Evolutionary conservation across 164 flowering plant species (phyloP).

Genomic region (Magnolia sinica): DNA sequence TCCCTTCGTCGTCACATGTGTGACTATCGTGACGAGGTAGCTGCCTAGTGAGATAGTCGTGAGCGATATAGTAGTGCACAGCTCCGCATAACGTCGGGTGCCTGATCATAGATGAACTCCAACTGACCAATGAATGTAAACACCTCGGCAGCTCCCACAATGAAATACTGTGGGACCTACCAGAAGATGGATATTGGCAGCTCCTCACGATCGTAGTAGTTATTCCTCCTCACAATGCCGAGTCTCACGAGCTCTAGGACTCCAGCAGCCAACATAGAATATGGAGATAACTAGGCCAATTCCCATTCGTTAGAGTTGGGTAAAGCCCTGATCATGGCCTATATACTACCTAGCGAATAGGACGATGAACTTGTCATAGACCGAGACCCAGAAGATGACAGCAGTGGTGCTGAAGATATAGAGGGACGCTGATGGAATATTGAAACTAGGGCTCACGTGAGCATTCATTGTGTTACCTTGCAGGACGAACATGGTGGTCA

Average conservation of each 20-base stretch:
- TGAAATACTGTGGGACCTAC: conserved; percentile 51
- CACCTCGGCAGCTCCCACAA: conserved; percentile 49
- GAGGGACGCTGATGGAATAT: conserved; percentile 42
- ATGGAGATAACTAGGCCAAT: conserved; percentile 38
- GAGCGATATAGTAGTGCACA: conserved; percentile 43
- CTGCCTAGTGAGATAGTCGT: conserved; percentile 40
- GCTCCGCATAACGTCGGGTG: conserved; percentile 57
- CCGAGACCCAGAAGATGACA: conserved; percentile 35
- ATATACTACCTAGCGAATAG: conserved; percentile 26
- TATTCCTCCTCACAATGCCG: conserved; percentile 20
- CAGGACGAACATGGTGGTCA: conserved; percentile 40
- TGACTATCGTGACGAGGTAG: conserved; percentile 39
- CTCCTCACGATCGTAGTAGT: conserved; percentile 25
- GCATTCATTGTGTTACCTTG: conserved; percentile 44
- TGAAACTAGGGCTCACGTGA: conserved; percentile 27
- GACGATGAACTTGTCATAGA: conserved; percentile 26
- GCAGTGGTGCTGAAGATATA: conserved; percentile 38
- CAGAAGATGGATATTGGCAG: conserved; percentile 35
- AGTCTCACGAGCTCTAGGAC: conserved; percentile 30
- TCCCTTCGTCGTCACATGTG: conserved; percentile 21
- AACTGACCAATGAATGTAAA: conserved; percentile 47
- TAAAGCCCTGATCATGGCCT: conserved; percentile 29
- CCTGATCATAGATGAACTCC: conserved; percentile 51
- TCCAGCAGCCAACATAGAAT: conserved; percentile 36
- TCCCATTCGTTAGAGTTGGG: conserved; percentile 41